Conservation (phyloP, 2,329 filamentous ascomycete genomes). For the Calonectria pseudoturangicola region DNA sequence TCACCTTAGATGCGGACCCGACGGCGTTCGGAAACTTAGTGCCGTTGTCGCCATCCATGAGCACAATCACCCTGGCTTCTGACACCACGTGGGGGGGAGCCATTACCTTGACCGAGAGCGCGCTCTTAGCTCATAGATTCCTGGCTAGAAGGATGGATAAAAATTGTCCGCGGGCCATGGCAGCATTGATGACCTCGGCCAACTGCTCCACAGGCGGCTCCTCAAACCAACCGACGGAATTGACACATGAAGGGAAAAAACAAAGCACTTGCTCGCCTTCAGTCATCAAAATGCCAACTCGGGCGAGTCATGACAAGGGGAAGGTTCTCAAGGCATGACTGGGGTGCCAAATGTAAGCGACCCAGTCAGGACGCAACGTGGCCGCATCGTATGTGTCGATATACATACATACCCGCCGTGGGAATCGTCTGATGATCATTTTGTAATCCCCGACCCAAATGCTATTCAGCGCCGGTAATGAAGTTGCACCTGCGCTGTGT, state of each 20-base stretch:
- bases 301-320: constrained; percentile 33
- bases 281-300: constrained; percentile 36
- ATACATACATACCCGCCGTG: constrained; percentile 28
- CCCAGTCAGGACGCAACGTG: constrained; percentile 46
- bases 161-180: constrained; percentile 43
- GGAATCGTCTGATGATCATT: constrained; percentile 38
- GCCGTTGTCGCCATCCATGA: constrained; percentile 32
- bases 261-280: constrained; percentile 36
- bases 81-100: constrained; percentile 51
- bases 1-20: constrained; percentile 34
- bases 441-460: constrained; percentile 3
- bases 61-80: constrained; percentile 38
- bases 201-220: constrained; percentile 42
- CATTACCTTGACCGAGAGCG: constrained; percentile 34
- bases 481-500: not conserved
- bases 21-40: constrained; percentile 38
- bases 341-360: constrained; percentile 43
- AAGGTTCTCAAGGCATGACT: constrained; percentile 33
- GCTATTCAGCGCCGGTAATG: not conserved
- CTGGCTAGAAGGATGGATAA: constrained; percentile 21
- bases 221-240: constrained; percentile 37
- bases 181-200: constrained; percentile 45
- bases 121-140: constrained; percentile 1
- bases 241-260: constrained; percentile 46
- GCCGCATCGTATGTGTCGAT: constrained; percentile 38